Evolutionary conservation across 1,139 yeast species (phyloP).

Genomic region (Saccharomycopsis phalli): DNA sequence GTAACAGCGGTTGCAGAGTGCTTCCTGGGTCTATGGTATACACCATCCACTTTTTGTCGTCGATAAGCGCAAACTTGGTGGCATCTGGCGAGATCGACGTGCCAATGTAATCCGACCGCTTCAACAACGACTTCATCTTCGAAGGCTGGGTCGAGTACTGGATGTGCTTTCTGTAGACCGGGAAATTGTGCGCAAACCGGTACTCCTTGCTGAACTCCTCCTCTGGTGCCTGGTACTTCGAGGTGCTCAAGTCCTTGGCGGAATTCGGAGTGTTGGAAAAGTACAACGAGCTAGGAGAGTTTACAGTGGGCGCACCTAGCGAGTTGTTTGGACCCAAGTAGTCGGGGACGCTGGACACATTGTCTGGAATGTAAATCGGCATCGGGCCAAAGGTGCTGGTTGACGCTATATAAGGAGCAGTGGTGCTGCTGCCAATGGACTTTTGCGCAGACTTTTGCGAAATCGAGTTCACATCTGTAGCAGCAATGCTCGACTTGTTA

Average conservation of each 20-base stretch:
- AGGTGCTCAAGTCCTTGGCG: background rate
- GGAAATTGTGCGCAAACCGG: conserved; percentile 72
- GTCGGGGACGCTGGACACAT: background rate
- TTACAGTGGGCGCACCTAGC: background rate
- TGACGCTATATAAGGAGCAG: conserved; percentile 7
- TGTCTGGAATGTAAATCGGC: conserved; percentile 7
- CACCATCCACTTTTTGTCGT: conserved; percentile 66
- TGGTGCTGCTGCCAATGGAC: conserved; percentile 1
- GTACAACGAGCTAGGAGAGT: conserved; percentile 4
- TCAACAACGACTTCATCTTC: conserved; percentile 38
- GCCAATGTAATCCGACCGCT: conserved; percentile 43
- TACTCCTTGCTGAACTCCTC: conserved; percentile 33
- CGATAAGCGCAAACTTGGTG: conserved; percentile 53
- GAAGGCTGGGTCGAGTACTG: conserved; percentile 58
- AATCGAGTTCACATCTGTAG: conserved; percentile 7
- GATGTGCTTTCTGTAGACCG: conserved; percentile 62
- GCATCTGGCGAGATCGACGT: conserved; percentile 61
- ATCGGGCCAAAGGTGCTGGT: background rate
- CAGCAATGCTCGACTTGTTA: conserved; percentile 18
- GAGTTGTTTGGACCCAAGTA: background rate
- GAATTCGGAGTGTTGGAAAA: conserved; percentile 7
- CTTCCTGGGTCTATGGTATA: conserved; percentile 41
- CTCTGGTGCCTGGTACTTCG: conserved; percentile 6
- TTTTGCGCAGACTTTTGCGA: background rate
- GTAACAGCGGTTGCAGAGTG: conserved; percentile 42